These are phyloP conservation scores for Microdochium trichocladiopsis DNA, from an alignment of 2,329 filamentous ascomycete species.

Conservation along the genomic window DNA sequence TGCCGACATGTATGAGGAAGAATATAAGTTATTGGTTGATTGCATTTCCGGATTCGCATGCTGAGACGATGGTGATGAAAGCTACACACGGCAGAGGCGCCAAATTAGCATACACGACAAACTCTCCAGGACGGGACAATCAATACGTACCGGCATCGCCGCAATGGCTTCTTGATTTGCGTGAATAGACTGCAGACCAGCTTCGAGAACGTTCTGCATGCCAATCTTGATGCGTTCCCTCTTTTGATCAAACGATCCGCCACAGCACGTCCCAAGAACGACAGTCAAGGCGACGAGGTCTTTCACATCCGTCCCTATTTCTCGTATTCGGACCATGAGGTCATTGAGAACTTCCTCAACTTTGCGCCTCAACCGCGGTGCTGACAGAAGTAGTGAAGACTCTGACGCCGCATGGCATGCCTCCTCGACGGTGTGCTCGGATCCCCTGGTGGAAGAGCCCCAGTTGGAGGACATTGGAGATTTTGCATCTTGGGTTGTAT, in stretches of 20 bases:
- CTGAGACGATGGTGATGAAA: background rate
- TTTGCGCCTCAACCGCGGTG: conserved; percentile 13
- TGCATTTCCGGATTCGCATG: background rate
- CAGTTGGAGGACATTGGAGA: conserved; percentile 7
- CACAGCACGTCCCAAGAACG: conserved; percentile 37
- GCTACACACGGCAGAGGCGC: background rate
- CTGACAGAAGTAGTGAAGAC: conserved; percentile 17
- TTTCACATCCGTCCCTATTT: conserved; percentile 41
- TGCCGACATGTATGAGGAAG: background rate
- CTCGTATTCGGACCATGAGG: conserved; percentile 31
- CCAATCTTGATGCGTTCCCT: conserved; percentile 32
- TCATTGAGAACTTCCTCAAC: conserved; percentile 41
- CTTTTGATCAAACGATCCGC: conserved; percentile 29
- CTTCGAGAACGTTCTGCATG: conserved; percentile 34
- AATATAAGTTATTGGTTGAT: background rate
- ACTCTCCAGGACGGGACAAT: background rate
- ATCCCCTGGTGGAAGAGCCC: conserved; percentile 6
- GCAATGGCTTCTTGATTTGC: conserved; percentile 26
- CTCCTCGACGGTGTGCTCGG: conserved; percentile 11
- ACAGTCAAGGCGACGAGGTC: conserved; percentile 41
- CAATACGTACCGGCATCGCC: background rate
- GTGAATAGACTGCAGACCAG: conserved; percentile 35
- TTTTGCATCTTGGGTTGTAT: conserved; percentile 10
- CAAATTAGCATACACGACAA: background rate
- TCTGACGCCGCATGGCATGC: conserved; percentile 16